A percentile compares a stretch with the other conserved stretches of the same genome.
phyloP scores from a whole-genome alignment of 2,329 filamentous ascomycete species.

The Eutypa lata region DNA sequence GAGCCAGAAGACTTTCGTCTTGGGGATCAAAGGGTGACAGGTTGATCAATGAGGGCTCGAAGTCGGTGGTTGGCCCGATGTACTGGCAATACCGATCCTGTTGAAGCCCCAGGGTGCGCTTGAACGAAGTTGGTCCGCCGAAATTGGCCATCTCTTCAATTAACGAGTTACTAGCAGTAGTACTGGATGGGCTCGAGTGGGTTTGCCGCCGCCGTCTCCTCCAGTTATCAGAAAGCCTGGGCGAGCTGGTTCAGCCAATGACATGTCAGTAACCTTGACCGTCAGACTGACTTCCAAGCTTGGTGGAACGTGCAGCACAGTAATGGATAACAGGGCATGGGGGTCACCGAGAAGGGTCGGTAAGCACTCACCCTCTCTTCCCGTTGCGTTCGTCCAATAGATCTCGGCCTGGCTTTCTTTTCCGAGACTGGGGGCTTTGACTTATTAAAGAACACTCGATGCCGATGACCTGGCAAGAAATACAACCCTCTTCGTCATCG shows the following conservation, averaged over 20 bases:
- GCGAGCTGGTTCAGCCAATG: slow-evolving; percentile 53
- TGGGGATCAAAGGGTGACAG: slow-evolving; percentile 76
- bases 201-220: slow-evolving; percentile 50
- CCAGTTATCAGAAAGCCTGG: slow-evolving; percentile 52
- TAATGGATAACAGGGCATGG: slow-evolving; percentile 28
- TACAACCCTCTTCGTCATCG: slow-evolving; percentile 71
- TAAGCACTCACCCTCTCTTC: slow-evolving; percentile 65
- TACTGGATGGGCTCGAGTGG: slow-evolving; percentile 59
- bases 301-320: slow-evolving; percentile 19
- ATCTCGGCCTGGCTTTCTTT: slow-evolving; percentile 72
- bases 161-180: slow-evolving; percentile 58
- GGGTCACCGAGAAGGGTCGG: slow-evolving; percentile 25
- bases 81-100: slow-evolving; percentile 78
- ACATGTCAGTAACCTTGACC: slow-evolving; percentile 40
- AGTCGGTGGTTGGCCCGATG: slow-evolving; percentile 78
- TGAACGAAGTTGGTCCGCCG: slow-evolving; percentile 62
- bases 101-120: slow-evolving; percentile 72
- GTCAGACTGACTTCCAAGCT: slow-evolving; percentile 18
- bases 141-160: slow-evolving; percentile 70
- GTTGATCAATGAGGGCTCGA: slow-evolving; percentile 80
- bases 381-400: slow-evolving; percentile 56
- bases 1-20: slow-evolving; percentile 72
- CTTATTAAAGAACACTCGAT: slow-evolving; percentile 72
- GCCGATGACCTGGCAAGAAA: slow-evolving; percentile 74
- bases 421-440: slow-evolving; percentile 72